Evolutionary conservation across 805 yeast genomes (phyloP), one percentile per base, ranked within the genome.

Genomic region (Saturnispora diversa): DNA sequence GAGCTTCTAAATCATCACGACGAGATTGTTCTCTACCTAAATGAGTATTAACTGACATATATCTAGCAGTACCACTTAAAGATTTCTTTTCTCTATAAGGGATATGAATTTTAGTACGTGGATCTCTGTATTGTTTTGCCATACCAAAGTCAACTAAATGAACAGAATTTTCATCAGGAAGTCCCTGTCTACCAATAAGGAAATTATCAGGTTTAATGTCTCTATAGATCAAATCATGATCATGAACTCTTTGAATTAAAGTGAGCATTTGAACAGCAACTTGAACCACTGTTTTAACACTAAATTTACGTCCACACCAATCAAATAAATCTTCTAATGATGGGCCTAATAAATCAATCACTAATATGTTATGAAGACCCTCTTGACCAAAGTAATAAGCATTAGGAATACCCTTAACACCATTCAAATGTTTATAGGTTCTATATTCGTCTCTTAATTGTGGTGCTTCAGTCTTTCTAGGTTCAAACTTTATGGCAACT

Each of bases 321-420:
- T 92, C 98, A 62, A 92, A 92, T 50, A 92, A 68, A 63, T 92
- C 98, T 60, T 92, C 98, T 48, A 92, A 69, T 1, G 95, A 83
- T 8, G 98, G 98, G 10, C 98, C 98, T 53, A 92, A 70, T 33
- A 92, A 70, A 59, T 92, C 98, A 52, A 92, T 92, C 28, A 92
- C 95, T 48, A 92, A 68, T 39, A 92, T 87, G 61, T 90, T 88
- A 68, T 92, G 97, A 45, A 92, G 75, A 24, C 98, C 97, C 64
- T 92, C 98, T 59, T 92, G 97, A 44, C 98, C 98, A 61, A 90
- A 90, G 60, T 87, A 92, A 65, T 92, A 92, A n/a, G 95, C 97
- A 54, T 80, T 78, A 39, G 98, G 98, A 39, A 92, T 80, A 35
- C 97, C 97, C 32, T 68, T 70, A 38, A 80, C 73, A 15, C 94